Percentiles rank a stretch among this genome's conserved stretches.
Conservation (phyloP, 306 rosid species). For the Cucurbita argyrosperma region DNA sequence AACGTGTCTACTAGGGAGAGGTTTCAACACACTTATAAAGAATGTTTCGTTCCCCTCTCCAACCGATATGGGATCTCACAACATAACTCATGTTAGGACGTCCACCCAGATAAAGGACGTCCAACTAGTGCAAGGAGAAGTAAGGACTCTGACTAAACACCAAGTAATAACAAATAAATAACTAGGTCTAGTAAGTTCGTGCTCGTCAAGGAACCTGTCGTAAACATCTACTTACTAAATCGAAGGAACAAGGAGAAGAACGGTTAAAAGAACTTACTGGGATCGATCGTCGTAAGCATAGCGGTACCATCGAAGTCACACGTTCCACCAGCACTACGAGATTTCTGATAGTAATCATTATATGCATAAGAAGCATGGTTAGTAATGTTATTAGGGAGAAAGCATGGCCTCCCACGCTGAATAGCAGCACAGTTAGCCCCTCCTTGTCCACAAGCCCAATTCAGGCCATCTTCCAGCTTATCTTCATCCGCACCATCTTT, state of each 20-base stretch:
- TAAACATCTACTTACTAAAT: not conserved
- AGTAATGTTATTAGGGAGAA: conserved; percentile 39
- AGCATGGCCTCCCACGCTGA: conserved; percentile 61
- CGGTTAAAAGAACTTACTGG: conserved; percentile 43
- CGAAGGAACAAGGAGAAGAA: conserved; percentile 7
- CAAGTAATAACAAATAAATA: not conserved
- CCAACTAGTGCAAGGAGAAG: not conserved
- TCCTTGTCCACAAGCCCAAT: conserved; percentile 94
- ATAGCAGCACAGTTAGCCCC: conserved; percentile 62
- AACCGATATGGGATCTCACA: too few relatives aligned
- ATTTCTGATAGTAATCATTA: conserved; percentile 75
- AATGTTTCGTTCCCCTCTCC: too few relatives aligned
- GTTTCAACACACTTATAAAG: too few relatives aligned
- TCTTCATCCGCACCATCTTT: conserved; percentile 55
- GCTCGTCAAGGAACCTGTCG: too few relatives aligned
- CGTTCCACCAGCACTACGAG: conserved; percentile 61
- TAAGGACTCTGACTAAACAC: not conserved
- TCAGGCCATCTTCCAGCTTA: conserved; percentile 58
- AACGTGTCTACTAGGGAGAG: too few relatives aligned
- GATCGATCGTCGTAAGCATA: conserved; percentile 34
- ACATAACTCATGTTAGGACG: too few relatives aligned
- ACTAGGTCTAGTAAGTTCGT: not conserved
- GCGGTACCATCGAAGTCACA: conserved; percentile 85
- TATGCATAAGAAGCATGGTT: conserved; percentile 86
- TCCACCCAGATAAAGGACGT: too few relatives aligned